phyloP scores from a whole-genome alignment of 225 moss, liverwort and hornwort genomes.

The Pleurozium schreberi region DNA sequence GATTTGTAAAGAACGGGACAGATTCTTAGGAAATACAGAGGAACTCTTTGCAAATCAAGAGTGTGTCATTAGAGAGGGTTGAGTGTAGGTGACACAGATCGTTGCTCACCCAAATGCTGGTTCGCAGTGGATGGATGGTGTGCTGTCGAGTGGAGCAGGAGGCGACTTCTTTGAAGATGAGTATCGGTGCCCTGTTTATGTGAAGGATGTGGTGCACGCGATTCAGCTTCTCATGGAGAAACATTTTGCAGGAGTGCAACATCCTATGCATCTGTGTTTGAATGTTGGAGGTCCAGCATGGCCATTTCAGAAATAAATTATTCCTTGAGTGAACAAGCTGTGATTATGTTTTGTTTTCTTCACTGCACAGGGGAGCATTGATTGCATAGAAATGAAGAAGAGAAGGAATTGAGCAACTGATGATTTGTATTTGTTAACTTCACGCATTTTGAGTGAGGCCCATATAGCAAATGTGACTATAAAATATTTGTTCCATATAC shows the following conservation, averaged over 20 bases:
- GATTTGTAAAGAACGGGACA: neutral
- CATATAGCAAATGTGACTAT: neutral
- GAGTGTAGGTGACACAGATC: neutral
- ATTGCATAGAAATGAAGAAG: neutral
- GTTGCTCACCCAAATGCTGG: neutral
- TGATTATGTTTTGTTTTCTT: neutral
- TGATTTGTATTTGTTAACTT: neutral
- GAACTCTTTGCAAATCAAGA: neutral
- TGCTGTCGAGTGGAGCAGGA: constrained; percentile 43
- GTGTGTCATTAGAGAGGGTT: neutral
- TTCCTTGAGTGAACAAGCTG: neutral
- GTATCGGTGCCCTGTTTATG: constrained; percentile 81
- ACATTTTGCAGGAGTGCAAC: neutral
- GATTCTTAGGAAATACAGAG: neutral
- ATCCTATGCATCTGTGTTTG: constrained; percentile 29
- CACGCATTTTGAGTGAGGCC: neutral
- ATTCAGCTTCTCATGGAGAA: constrained; percentile 57
- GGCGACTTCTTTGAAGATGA: constrained; percentile 75
- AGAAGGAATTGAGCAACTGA: neutral
- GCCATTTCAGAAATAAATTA: neutral
- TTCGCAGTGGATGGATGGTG: constrained; percentile 82
- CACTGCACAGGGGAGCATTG: neutral
- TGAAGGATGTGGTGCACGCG: constrained; percentile 72
- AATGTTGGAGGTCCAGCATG: constrained; percentile 62
- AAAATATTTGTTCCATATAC: neutral